Percentiles rank a stretch among this genome's conserved stretches.
Evolutionary conservation across 768 basidiomycete genomes (phyloP).

Genomic region (Punctularia strigosozonata): DNA sequence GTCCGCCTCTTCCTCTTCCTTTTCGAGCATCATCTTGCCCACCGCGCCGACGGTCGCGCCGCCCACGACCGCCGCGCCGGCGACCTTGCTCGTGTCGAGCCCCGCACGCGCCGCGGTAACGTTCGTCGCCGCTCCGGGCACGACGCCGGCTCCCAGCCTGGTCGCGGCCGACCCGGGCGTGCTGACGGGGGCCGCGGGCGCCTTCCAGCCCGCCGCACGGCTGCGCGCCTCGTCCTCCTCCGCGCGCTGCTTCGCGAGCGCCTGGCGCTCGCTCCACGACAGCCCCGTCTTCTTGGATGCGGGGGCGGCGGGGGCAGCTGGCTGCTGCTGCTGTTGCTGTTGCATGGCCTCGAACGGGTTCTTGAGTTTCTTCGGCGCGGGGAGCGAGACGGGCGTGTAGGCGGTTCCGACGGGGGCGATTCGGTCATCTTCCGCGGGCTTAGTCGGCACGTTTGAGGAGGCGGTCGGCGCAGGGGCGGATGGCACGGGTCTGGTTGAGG

Average conservation of each 20-base stretch:
- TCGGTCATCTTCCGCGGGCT: conserved; percentile 68
- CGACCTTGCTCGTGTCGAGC: neutral
- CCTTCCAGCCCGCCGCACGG: conserved; percentile 37
- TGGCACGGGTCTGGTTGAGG: conserved; percentile 17
- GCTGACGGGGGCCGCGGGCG: conserved; percentile 17
- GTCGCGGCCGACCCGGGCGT: conserved; percentile 7
- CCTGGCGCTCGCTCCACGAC: conserved; percentile 92
- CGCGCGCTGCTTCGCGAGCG: conserved; percentile 74
- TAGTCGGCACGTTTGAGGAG: conserved; percentile 41
- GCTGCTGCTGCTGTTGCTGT: conserved; percentile 8
- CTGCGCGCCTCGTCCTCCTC: conserved; percentile 69
- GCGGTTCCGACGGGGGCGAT: conserved; percentile 81
- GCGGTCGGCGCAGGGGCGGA: conserved; percentile 24
- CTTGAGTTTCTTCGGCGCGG: conserved; percentile 76
- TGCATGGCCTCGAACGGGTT: conserved; percentile 68
- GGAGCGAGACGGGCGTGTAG: conserved; percentile 80
- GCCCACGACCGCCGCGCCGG: neutral
- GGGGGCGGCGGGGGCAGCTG: conserved; percentile 7
- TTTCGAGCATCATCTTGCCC: conserved; percentile 4
- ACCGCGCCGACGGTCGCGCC: neutral
- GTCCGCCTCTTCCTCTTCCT: conserved; percentile 19
- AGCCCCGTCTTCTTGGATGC: conserved; percentile 69
- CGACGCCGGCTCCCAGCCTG: no score
- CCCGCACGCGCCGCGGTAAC: no score
- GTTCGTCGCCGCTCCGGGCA: no score